phyloP scores from a whole-genome alignment of 495 filamentous ascomycete genomes.

The Tuber microsphaerosporum region DNA sequence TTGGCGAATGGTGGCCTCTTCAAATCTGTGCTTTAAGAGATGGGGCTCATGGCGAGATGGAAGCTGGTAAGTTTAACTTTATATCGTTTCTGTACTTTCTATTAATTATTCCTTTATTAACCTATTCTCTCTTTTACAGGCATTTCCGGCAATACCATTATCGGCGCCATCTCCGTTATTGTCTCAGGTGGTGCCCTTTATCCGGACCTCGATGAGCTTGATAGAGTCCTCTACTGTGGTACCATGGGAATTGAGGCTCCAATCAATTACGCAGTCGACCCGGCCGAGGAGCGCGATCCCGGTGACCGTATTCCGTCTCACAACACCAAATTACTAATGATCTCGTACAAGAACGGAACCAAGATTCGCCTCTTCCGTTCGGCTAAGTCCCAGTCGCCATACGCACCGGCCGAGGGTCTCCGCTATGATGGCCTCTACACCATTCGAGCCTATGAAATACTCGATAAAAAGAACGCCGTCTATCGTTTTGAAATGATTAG shows the following conservation, averaged over 20 bases:
- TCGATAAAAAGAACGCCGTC: constrained; percentile 40
- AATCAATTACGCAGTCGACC: constrained; percentile 41
- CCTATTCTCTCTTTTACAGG: constrained; percentile 34
- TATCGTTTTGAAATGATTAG: constrained; percentile 47
- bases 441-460: constrained; percentile 39
- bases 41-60: constrained; percentile 51
- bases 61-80: constrained; percentile 49
- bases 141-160: constrained; percentile 47
- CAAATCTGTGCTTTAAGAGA: constrained; percentile 51
- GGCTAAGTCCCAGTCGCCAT: constrained; percentile 40
- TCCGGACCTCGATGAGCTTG: constrained; percentile 28
- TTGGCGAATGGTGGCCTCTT: constrained; percentile 55
- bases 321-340: constrained; percentile 46
- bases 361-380: constrained; percentile 50
- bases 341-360: constrained; percentile 34
- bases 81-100: constrained; percentile 39
- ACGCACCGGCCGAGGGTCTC: constrained; percentile 48
- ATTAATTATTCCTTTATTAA: constrained; percentile 46
- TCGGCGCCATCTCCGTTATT: constrained; percentile 42
- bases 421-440: constrained; percentile 56
- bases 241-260: constrained; percentile 48
- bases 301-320: constrained; percentile 29
- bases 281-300: constrained; percentile 21
- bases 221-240: constrained; percentile 49
- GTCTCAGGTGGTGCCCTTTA: constrained; percentile 17